phyloP scores from a whole-genome alignment of 73 alveolate species.

The Paramecium sonneborni region DNA sequence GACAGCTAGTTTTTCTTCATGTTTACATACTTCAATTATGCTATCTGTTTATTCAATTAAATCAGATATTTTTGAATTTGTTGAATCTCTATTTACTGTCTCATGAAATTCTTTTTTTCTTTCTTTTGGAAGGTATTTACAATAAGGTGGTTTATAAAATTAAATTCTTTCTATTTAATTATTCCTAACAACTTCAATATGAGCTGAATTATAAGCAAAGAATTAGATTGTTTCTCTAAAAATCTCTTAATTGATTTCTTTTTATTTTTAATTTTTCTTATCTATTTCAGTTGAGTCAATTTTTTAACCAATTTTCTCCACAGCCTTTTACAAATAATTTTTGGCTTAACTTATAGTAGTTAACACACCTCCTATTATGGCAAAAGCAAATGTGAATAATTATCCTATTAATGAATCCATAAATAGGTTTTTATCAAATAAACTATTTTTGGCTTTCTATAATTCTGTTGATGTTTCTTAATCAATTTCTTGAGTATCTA shows the following conservation, averaged over 20 bases:
- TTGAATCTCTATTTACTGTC: conserved; percentile 68
- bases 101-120: conserved; percentile 65
- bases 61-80: conserved; percentile 60
- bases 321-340: conserved; percentile 7
- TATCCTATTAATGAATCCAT: conserved; percentile 45
- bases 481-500: conserved; percentile 74
- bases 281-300: not conserved
- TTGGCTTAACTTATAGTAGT: conserved; percentile 29
- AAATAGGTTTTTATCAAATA: conserved; percentile 36
- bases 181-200: conserved; percentile 60
- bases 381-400: conserved; percentile 32
- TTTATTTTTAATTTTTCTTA: not conserved
- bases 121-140: conserved; percentile 59
- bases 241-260: conserved; percentile 36
- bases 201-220: conserved; percentile 59
- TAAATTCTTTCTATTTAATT: conserved; percentile 58
- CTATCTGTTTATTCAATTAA: conserved; percentile 59
- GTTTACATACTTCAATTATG: conserved; percentile 65
- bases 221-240: conserved; percentile 53
- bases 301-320: not conserved
- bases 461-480: conserved; percentile 63
- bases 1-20: conserved; percentile 59
- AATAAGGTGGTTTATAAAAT: conserved; percentile 45
- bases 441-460: conserved; percentile 41
- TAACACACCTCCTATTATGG: conserved; percentile 52